A percentile compares a stretch with the other conserved stretches of the same genome.
These are phyloP conservation scores for Cinchona pubescens DNA, from an alignment of 257 asterid species.

Conservation along the genomic window DNA sequence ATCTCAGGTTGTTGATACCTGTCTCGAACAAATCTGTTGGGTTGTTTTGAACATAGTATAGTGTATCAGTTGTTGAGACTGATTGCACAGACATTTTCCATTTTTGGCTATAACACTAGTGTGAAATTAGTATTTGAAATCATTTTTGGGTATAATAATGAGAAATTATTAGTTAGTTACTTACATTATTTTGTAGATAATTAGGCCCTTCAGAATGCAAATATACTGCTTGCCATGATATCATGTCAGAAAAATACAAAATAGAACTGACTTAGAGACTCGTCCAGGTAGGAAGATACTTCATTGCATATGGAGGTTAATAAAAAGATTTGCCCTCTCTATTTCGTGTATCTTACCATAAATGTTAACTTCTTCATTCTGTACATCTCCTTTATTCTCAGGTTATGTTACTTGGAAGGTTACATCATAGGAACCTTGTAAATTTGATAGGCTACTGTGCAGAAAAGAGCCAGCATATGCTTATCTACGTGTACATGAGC, in stretches of 20 bases:
- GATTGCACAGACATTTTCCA: neutral
- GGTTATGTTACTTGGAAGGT: slow-evolving; percentile 91
- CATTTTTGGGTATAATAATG: neutral
- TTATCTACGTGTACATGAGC: slow-evolving; percentile 85
- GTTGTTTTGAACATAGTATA: neutral
- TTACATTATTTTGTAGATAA: neutral
- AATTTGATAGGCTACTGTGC: slow-evolving; percentile 96
- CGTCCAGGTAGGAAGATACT: neutral
- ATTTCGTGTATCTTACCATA: neutral
- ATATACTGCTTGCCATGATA: neutral
- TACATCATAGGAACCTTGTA: slow-evolving; percentile 95
- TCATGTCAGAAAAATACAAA: neutral
- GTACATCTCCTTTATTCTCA: slow-evolving; percentile 22
- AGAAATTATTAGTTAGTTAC: neutral
- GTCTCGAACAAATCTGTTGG: neutral
- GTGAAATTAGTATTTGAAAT: neutral
- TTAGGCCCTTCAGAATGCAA: neutral
- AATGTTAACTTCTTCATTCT: slow-evolving; percentile 4
- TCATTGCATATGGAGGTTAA: neutral
- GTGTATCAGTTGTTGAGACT: neutral
- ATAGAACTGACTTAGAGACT: slow-evolving; percentile 1
- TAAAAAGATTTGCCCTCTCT: neutral
- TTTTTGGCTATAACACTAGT: neutral
- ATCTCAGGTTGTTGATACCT: neutral
- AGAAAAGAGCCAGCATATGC: slow-evolving; percentile 88